Evolutionary conservation across 2,329 filamentous ascomycete species (phyloP).

Genomic region (Hypomyces perniciosus): DNA sequence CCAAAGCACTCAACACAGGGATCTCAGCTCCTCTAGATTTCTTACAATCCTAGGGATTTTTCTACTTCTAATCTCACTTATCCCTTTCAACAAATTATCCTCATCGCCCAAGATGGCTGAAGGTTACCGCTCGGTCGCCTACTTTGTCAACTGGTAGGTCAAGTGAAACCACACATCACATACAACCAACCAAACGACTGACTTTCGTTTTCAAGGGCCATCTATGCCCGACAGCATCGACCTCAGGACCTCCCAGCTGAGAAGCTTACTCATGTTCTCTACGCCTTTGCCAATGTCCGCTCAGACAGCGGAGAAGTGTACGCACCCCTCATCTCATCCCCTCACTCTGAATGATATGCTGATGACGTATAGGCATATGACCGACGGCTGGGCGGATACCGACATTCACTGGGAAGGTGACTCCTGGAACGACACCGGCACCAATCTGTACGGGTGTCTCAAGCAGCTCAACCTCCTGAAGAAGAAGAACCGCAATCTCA

Average conservation of each 20-base stretch:
- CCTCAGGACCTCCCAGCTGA: conserved; percentile 77
- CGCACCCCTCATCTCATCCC: conserved; percentile 14
- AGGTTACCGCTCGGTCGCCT: conserved; percentile 62
- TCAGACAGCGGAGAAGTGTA: conserved; percentile 75
- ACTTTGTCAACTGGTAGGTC: conserved; percentile 63
- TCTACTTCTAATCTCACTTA: neutral
- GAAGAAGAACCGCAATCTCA: conserved; percentile 72
- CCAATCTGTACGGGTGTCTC: conserved; percentile 80
- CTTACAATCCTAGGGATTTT: conserved; percentile 3
- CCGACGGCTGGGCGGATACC: conserved; percentile 58
- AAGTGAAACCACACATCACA: too few relatives aligned
- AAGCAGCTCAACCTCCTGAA: conserved; percentile 88
- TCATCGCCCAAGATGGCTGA: conserved; percentile 21
- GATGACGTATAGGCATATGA: conserved; percentile 39
- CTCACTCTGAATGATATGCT: neutral
- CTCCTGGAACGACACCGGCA: conserved; percentile 64
- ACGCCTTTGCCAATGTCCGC: conserved; percentile 82
- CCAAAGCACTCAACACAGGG: conserved; percentile 4
- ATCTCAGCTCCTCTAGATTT: neutral
- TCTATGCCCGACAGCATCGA: conserved; percentile 79
- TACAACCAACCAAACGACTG: conserved; percentile 9
- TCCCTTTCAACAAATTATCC: conserved; percentile 1
- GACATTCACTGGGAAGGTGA: conserved; percentile 70
- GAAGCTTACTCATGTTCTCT: conserved; percentile 82
- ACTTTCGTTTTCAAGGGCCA: conserved; percentile 48